These are phyloP conservation scores for Pythium sukuiense DNA, from an alignment of 352 stramenopile genomes.

Conservation along the genomic window DNA sequence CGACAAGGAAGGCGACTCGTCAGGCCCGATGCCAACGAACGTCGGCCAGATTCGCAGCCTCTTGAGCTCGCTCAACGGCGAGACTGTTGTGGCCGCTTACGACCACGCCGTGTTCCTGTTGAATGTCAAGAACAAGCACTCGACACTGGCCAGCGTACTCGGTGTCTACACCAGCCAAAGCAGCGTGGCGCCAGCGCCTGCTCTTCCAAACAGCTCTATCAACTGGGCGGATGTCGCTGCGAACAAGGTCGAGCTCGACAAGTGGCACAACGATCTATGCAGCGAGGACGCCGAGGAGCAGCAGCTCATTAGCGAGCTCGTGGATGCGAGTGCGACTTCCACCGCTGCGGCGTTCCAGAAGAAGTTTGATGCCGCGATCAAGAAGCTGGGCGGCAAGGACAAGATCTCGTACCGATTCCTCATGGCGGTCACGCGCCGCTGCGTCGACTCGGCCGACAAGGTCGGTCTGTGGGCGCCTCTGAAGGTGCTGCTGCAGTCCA, in stretches of 20 bases:
- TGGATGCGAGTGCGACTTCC: conserved; percentile 37
- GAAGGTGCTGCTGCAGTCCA: conserved; percentile 46
- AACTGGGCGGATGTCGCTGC: conserved; percentile 45
- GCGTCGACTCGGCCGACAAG: conserved; percentile 47
- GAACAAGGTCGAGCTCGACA: conserved; percentile 32
- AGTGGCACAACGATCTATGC: conserved; percentile 54
- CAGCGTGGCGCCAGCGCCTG: conserved; percentile 19
- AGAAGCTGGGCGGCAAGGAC: conserved; percentile 27
- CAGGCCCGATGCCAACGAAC: conserved; percentile 19
- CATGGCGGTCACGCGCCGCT: conserved; percentile 55
- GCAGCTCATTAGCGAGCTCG: conserved; percentile 56
- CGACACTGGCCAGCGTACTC: conserved; percentile 68
- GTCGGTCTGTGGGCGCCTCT: conserved; percentile 59
- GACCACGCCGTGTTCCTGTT: conserved; percentile 66
- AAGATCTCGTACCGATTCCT: conserved; percentile 61
- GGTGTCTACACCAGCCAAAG: conserved; percentile 34
- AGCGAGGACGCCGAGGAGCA: conserved; percentile 47
- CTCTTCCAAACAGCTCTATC: conserved; percentile 44
- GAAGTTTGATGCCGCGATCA: conserved; percentile 48
- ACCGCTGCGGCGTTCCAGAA: conserved; percentile 46
- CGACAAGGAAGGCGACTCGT: conserved; percentile 31
- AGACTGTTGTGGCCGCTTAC: conserved; percentile 60
- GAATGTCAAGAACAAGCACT: conserved; percentile 70
- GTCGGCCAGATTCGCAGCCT: conserved; percentile 52
- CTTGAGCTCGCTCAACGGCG: conserved; percentile 50